Percentiles rank a stretch among this genome's conserved stretches.
phyloP scores from a whole-genome alignment of 208 protist species.

The Leishmania tarentolae region DNA sequence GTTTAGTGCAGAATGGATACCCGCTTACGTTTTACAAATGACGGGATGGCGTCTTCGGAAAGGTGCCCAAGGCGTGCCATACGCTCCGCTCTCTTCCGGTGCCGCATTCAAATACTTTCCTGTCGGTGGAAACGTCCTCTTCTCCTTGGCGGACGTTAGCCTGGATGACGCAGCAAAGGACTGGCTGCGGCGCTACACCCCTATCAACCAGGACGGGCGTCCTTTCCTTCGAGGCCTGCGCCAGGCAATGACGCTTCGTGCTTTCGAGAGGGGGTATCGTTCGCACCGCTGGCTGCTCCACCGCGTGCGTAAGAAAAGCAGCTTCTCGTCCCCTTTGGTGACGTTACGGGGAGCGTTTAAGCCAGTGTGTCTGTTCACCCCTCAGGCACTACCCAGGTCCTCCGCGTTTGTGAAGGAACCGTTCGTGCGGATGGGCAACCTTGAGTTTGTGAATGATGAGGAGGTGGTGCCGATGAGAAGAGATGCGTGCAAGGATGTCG shows the following conservation, averaged over 20 bases:
- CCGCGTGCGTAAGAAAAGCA: not conserved
- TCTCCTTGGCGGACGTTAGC: conserved; percentile 50
- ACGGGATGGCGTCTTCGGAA: conserved; percentile 32
- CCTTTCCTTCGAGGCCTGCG: conserved; percentile 39
- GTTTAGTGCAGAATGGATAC: conserved; percentile 36
- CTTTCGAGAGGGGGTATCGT: conserved; percentile 56
- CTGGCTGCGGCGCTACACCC: conserved; percentile 56
- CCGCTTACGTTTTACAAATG: conserved; percentile 16
- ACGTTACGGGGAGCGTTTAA: not conserved
- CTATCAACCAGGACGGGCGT: conserved; percentile 36
- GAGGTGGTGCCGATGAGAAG: not conserved
- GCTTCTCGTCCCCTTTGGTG: not conserved
- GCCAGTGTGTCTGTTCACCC: not conserved
- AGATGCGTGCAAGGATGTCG: not conserved
- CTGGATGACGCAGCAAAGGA: conserved; percentile 24
- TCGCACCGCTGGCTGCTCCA: conserved; percentile 48
- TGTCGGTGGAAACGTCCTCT: conserved; percentile 26
- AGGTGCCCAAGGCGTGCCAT: conserved; percentile 23
- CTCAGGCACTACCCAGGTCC: not conserved
- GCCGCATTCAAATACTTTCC: not conserved
- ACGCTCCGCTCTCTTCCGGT: not conserved
- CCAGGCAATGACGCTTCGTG: conserved; percentile 56
- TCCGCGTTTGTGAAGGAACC: not conserved
- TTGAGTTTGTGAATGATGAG: conserved; percentile 30
- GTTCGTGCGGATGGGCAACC: conserved; percentile 14